Conservation (phyloP, 2,329 filamentous ascomycete genomes). For the Claviceps sp. region DNA sequence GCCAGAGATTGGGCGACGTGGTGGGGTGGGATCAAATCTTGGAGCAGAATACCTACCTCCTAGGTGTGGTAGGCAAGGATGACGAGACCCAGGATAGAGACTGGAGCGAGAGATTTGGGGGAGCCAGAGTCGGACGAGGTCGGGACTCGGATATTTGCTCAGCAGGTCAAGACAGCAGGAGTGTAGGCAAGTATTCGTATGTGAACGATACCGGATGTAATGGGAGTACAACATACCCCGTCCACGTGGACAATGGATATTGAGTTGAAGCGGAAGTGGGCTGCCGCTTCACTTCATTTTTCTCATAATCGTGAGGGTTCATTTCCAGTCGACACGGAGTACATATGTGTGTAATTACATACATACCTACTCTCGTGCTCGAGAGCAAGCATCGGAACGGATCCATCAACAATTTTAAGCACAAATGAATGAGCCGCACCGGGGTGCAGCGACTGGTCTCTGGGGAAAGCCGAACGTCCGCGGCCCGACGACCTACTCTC, state of each 20-base stretch:
- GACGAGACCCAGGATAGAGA: conserved; percentile 1
- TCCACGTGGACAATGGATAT: background rate
- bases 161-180: conserved; percentile 4
- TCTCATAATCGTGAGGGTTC: too few species aligned
- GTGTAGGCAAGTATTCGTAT: background rate
- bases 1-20: conserved; percentile 3
- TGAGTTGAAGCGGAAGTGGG: too few species aligned
- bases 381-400: background rate
- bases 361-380: background rate
- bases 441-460: conserved; percentile 3
- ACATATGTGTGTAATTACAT: background rate
- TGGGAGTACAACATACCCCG: background rate
- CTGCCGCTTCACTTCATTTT: too few species aligned
- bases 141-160: conserved; percentile 4
- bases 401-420: background rate
- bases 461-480: background rate
- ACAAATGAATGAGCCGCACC: background rate
- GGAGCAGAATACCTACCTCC: conserved; percentile 1
- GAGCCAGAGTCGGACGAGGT: conserved; percentile 5
- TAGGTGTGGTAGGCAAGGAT: conserved; percentile 1
- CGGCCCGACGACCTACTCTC: background rate
- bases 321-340: too few species aligned
- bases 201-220: background rate
- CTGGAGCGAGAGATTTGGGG: background rate
- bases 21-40: conserved; percentile 8